phyloP scores from a whole-genome alignment of 768 basidiomycete genomes.

The Amanita rubescens region DNA sequence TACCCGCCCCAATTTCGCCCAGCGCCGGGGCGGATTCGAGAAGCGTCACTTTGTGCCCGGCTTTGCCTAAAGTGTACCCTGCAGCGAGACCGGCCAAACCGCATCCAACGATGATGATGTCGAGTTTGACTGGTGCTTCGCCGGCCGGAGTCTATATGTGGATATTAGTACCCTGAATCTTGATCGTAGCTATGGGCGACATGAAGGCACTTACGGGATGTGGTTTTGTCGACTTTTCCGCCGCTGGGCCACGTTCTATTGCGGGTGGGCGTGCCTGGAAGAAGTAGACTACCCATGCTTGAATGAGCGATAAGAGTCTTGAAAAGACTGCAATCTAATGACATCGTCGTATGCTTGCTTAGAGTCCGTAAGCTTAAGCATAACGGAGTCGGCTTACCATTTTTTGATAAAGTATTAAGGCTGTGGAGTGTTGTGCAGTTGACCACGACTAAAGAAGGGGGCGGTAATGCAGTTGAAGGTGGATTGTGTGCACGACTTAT shows the following conservation, averaged over 20 bases:
- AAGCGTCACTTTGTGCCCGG: conserved; percentile 42
- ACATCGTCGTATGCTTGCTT: neutral
- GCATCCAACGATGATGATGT: conserved; percentile 40
- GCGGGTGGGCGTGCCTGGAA: neutral
- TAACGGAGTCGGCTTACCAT: too few species aligned
- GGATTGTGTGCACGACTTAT: too few species aligned
- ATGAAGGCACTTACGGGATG: neutral
- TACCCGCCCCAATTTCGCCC: conserved; percentile 45
- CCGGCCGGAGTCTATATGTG: neutral
- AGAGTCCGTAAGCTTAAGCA: neutral
- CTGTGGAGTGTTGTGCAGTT: too few species aligned
- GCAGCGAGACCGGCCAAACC: conserved; percentile 44
- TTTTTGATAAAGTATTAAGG: too few species aligned
- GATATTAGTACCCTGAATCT: too few species aligned
- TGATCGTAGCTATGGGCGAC: neutral
- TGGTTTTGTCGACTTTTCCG: neutral
- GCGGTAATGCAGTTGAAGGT: too few species aligned
- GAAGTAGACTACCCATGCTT: neutral
- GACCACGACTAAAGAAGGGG: too few species aligned
- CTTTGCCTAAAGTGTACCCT: conserved; percentile 36
- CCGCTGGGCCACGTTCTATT: neutral
- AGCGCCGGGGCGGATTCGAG: conserved; percentile 33
- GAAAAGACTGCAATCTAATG: neutral
- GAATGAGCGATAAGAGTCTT: neutral
- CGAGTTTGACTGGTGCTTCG: conserved; percentile 5